A percentile compares a stretch with the other conserved stretches of the same genome.
These are phyloP conservation scores for Pyricularia pennisetigena DNA, from an alignment of 2,329 filamentous ascomycete species.

Conservation along the genomic window DNA sequence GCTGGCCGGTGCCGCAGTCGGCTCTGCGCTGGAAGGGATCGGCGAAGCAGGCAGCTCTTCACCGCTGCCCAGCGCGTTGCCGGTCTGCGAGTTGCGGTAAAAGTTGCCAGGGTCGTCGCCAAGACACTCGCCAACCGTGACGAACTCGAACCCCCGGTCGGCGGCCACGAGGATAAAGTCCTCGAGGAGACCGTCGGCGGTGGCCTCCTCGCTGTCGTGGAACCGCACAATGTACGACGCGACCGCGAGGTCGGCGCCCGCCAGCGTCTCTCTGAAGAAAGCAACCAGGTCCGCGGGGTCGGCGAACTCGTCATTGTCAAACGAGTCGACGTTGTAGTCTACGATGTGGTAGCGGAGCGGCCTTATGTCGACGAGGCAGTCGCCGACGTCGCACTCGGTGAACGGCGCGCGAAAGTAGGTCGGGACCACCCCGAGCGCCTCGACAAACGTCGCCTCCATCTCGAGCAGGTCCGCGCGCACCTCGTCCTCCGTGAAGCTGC, in stretches of 20 bases:
- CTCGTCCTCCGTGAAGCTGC: constrained; percentile 23
- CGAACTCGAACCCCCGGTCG: constrained; percentile 30
- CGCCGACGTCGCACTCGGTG: constrained; percentile 21
- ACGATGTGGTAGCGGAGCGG: constrained; percentile 24
- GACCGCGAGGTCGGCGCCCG: constrained; percentile 9
- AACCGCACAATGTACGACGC: constrained; percentile 37
- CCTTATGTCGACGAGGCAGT: constrained; percentile 18
- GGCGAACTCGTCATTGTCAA: constrained; percentile 20
- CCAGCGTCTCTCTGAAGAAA: constrained; percentile 12
- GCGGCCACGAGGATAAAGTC: constrained; percentile 31
- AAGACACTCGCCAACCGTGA: constrained; percentile 46
- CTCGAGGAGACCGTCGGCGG: constrained; percentile 32
- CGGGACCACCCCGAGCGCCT: constrained; percentile 33
- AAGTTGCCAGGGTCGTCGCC: constrained; percentile 39
- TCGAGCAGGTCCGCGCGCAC: constrained; percentile 33
- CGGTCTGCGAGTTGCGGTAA: constrained; percentile 30
- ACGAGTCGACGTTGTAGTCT: constrained; percentile 25
- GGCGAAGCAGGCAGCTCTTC: background rate
- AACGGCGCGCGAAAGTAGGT: constrained; percentile 33
- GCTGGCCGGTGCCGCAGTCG: background rate
- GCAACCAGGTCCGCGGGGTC: constrained; percentile 18
- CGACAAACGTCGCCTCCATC: constrained; percentile 32
- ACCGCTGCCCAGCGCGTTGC: background rate
- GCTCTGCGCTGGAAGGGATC: background rate
- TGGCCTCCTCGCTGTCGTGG: constrained; percentile 36